Evolutionary conservation across 352 stramenopile genomes (phyloP), one percentile per base, ranked within the genome.

Genomic region (Phytophthora lateralis): DNA sequence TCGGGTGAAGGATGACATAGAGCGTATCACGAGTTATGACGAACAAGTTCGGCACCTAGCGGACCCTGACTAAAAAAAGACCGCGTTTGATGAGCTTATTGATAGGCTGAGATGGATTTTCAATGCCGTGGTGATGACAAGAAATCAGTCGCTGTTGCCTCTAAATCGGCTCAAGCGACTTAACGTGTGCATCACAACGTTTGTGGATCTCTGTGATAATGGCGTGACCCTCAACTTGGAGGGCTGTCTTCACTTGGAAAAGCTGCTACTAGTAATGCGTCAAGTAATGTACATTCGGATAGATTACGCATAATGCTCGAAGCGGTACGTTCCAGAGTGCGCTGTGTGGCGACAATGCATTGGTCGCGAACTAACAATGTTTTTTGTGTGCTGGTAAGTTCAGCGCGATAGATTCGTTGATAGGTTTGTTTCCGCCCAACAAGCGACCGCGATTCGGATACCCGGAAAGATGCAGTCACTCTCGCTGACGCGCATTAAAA

Each of bases 1-100:
- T 17, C 34, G 12, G 12, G 34, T 39, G 34, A 12, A n/a, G 34
- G 34, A 39, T 1, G 34, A 39, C 34, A 11, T 39, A 39, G 17
- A 27, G 17, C 39, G 27, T 15, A 18, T 46, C 17, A 46, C 18
- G 8, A 46, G 39, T 26, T 51, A 51, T 14, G 29, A 51, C 3
- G 44, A 53, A 11, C 14, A 53, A 43, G 46, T 53, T 6, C 46
- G 46, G 4, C 14, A 42, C 17, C 9, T 42, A 4, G 17, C 15
- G 7, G 26, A 34, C 10, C 12, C 42, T 14, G 48, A 10, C 10
- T 18, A 27, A n/a, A 56, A 67, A 47, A 52, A 55, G 17, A 18
- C 9, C 17, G 45, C 37, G 2, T 62, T 67, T 52, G 45, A 61
- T 29, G 52, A 67, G 24, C 59, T 62, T 38, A 67, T 67, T 17